Base-by-base conservation (phyloP, 2,329 filamentous ascomycete species). In the Fusarium newnesense region DNA sequence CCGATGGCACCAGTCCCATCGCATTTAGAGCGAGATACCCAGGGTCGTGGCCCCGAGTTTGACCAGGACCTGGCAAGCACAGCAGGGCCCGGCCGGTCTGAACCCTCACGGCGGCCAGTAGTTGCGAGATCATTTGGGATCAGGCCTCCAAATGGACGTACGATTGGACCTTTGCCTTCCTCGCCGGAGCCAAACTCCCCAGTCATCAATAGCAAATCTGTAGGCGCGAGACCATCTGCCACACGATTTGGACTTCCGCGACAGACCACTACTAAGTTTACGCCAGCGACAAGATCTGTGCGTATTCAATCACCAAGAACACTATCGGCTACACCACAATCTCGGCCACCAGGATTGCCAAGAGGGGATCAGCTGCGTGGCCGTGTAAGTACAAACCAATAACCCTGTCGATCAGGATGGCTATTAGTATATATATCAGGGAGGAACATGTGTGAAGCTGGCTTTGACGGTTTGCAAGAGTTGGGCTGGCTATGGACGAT, bases 1-100 rank as follows among this genome's bases (percentile, higher is more conserved):
- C 84, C 84, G 7, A 79, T 80, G 60, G 83, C 80, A 21, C 83
- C 84, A 19, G 76, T 86, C 11, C 83, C 84, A 11, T 83, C 82
- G 2, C 82, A 85, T n/a, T 78, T 85, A n/a, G 82, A 84, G 64
- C 76, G 79, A 32, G 80, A 82, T 40, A 74, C 82, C 7, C 77
- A 80, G 44, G 76, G 64, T 21, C 75, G 66, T 28, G 71, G 67
- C 19, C 67, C 57, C 37, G 69, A 68, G 36, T 30, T 60, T 11
- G 61, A 60, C n/a, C 52, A 43, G 19, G 46, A 28, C 18, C 42
- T 50, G 16, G 60, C 39, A n/a, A 67, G 32, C 24, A 58, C 69
- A 32, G 34, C 53, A 34, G 62, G 47, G 10, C 34, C 44, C 28
- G 57, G 53, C 9, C 60, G 56, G 26, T 30, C 47, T 34, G 46